Conservation (phyloP, 2,329 filamentous ascomycete genomes). For the Tricladium varicosporioides region DNA sequence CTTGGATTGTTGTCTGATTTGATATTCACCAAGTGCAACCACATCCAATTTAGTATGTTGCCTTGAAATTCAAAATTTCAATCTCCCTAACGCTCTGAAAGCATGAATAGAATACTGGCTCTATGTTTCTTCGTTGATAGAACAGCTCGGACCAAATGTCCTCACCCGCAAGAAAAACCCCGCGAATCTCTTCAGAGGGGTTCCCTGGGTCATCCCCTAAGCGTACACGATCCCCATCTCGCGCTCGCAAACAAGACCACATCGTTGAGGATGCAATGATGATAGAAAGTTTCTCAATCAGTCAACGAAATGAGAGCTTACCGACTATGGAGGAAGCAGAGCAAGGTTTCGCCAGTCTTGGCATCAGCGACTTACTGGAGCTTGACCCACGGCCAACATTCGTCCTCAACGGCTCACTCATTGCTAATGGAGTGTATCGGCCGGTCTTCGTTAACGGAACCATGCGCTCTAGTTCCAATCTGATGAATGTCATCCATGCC, state of each 20-base stretch:
- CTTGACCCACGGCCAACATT: slow-evolving; percentile 74
- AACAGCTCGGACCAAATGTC: neutral
- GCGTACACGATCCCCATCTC: neutral
- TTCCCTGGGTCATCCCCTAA: neutral
- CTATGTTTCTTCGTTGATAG: neutral
- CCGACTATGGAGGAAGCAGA: neutral
- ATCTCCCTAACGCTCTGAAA: too few relatives aligned
- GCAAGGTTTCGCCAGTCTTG: slow-evolving; percentile 38
- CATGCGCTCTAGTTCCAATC: slow-evolving; percentile 45
- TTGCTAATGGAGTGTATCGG: slow-evolving; percentile 47
- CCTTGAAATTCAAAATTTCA: too few relatives aligned
- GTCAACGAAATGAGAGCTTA: too few relatives aligned
- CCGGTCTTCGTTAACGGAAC: slow-evolving; percentile 67
- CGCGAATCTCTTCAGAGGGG: neutral
- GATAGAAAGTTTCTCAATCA: too few relatives aligned
- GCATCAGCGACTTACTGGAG: slow-evolving; percentile 68
- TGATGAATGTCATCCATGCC: slow-evolving; percentile 2
- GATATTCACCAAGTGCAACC: neutral
- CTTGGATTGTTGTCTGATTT: too few relatives aligned
- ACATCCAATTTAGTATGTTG: neutral
- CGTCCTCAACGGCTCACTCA: slow-evolving; percentile 60
- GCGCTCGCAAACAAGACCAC: too few relatives aligned
- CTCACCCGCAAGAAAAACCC: neutral
- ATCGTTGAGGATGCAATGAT: too few relatives aligned
- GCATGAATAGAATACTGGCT: neutral